phyloP scores from a whole-genome alignment of 768 basidiomycete species.

The Panaeolus papilionaceus region DNA sequence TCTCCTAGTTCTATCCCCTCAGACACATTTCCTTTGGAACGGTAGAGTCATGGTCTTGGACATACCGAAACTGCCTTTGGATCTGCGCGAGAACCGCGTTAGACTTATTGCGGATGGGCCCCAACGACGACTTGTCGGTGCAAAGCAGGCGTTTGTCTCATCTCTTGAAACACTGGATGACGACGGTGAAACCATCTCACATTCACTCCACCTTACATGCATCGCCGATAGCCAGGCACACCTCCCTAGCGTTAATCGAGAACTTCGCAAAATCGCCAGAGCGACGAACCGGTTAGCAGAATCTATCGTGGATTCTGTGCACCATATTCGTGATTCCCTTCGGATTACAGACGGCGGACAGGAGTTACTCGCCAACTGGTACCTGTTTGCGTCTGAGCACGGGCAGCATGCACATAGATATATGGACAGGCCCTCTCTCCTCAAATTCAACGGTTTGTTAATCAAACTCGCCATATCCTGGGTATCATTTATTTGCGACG shows the following conservation, averaged over 20 bases:
- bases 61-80: conserved; percentile 79
- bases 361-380: conserved; percentile 94
- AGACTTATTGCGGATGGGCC: conserved; percentile 92
- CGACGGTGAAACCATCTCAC: conserved; percentile 58
- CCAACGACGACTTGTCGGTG: conserved; percentile 70
- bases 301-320: conserved; percentile 91
- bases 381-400: conserved; percentile 94
- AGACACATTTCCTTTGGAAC: conserved; percentile 89
- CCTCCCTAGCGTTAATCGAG: conserved; percentile 86
- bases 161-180: conserved; percentile 68
- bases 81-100: conserved; percentile 87
- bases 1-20: conserved; percentile 85
- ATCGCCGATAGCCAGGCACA: conserved; percentile 88
- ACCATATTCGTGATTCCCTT: conserved; percentile 79
- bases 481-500: conserved; percentile 98
- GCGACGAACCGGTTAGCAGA: conserved; percentile 91
- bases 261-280: conserved; percentile 89
- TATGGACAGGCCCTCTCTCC: conserved; percentile 75
- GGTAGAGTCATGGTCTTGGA: conserved; percentile 84
- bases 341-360: conserved; percentile 68
- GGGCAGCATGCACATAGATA: conserved; percentile 88
- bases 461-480: conserved; percentile 94
- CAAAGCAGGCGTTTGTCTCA: conserved; percentile 80
- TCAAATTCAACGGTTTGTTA: conserved; percentile 83
- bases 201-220: conserved; percentile 51